Evolutionary conservation across 2,329 filamentous ascomycete species (phyloP).

Genomic region (Aureobasidium uvarum): DNA sequence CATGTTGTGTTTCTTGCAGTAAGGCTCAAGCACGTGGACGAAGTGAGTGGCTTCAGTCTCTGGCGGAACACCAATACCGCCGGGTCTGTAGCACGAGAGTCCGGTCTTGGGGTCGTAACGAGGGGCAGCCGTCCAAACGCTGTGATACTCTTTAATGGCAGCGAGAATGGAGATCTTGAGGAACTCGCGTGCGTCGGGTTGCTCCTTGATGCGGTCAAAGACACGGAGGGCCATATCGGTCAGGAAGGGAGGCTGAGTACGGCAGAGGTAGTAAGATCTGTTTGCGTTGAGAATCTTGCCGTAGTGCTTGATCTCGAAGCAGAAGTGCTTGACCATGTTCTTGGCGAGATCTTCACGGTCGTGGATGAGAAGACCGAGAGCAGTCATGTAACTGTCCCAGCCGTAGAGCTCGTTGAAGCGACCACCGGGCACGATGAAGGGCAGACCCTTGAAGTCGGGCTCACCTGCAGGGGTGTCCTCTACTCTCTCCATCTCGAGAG

Average conservation of each 20-base stretch:
- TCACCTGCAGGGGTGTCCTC: constrained; percentile 65
- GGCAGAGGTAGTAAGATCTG: constrained; percentile 88
- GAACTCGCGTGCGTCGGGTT: constrained; percentile 77
- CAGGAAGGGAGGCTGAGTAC: constrained; percentile 93
- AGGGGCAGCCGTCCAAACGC: constrained; percentile 73
- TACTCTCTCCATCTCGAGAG: constrained; percentile 75
- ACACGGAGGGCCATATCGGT: constrained; percentile 96
- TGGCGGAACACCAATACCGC: constrained; percentile 80
- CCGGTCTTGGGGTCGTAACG: constrained; percentile 74
- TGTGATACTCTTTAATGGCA: constrained; percentile 95
- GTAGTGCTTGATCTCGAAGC: constrained; percentile 97
- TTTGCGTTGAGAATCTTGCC: constrained; percentile 98
- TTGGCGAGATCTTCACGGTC: constrained; percentile 85
- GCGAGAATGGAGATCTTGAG: constrained; percentile 76
- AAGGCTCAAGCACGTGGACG: constrained; percentile 75
- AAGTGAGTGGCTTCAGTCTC: constrained; percentile 90
- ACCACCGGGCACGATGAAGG: constrained; percentile 96
- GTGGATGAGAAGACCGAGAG: constrained; percentile 80
- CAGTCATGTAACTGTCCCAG: constrained; percentile 99
- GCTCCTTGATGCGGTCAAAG: constrained; percentile 88
- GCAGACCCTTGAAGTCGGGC: constrained; percentile 71
- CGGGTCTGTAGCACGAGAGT: constrained; percentile 79
- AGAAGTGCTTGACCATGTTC: constrained; percentile 93
- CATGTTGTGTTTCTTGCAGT: constrained; percentile 80
- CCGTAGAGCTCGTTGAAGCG: constrained; percentile 98